Evolutionary conservation across 2,329 filamentous ascomycete genomes (phyloP), one percentile per base, ranked within the genome.

Genomic region (Aspergillus unguis): DNA sequence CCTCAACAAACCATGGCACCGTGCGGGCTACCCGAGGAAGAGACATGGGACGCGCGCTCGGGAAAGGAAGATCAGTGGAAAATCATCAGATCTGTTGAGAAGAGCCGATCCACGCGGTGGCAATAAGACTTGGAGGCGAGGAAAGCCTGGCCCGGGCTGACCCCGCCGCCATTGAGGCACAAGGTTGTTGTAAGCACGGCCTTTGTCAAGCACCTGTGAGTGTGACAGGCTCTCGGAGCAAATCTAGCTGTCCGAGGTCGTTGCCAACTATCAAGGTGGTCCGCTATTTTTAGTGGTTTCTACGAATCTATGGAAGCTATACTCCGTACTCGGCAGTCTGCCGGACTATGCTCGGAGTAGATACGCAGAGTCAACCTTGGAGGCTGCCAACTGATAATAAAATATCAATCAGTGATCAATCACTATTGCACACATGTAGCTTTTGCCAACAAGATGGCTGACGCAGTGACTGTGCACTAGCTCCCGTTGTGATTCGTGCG

Each of bases 51-150:
- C 43, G 50, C 48, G 41, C 44, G 45, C 56, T 57, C 57, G 57
- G 59, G 56, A 54, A 54, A 55, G 55, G 58, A 43, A 59, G 60
- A 62, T 62, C 60, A 62, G 58, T 62, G 59, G 58, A 32, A 44
- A 58, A 59, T 55, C 54, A 50, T 57, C 47, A 60, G 58, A 62
- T 62, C 58, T 55, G 50, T 56, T 56, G 51, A 47, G 52, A 42
- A 43, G 17, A 44, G 52, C 50, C 49, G 53, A 56, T 56, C 47
- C n/a, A 6, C 5, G 56, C 44, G 8, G 58, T 62, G 59, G 59
- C 53, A 62, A 55, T 58, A 60, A 11, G n/a, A 25, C 11, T 26
- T 31, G 35, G 8, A 36, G 23, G 27, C 28, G 23, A 37, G 6
- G 17, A 44, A 35, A 41, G 36, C 33, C 37, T 37, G n/a, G 29